Percentiles rank a stretch among this genome's conserved stretches.
Conservation (phyloP, 345 rosid species). For the Citrus maxima region DNA sequence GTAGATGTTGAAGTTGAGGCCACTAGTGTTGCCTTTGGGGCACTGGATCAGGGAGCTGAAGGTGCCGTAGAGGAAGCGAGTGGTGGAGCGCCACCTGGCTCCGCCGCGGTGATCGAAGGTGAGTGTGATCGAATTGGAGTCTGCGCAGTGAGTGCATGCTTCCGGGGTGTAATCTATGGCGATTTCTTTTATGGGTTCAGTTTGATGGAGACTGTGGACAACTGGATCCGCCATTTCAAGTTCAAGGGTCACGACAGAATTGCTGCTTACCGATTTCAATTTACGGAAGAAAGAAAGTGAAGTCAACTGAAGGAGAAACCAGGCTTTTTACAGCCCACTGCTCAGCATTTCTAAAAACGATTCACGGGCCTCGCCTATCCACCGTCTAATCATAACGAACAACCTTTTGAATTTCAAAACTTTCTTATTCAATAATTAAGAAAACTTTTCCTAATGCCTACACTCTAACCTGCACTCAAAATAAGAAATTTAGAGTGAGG, state of each 20-base stretch:
- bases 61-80: conserved; percentile 56
- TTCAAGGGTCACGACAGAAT: too few relatives aligned
- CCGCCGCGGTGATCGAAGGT: conserved; percentile 60
- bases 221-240: conserved; percentile 47
- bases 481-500: too few relatives aligned
- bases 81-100: conserved; percentile 59
- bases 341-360: too few relatives aligned
- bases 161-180: conserved; percentile 62
- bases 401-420: too few relatives aligned
- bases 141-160: conserved; percentile 49
- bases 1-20: conserved; percentile 64
- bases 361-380: too few relatives aligned
- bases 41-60: conserved; percentile 52
- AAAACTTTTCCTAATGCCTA: too few relatives aligned
- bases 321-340: too few relatives aligned
- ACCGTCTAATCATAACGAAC: too few relatives aligned
- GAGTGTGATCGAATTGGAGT: conserved; percentile 45
- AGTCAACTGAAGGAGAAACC: background rate
- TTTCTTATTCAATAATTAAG: too few relatives aligned
- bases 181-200: conserved; percentile 47
- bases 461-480: too few relatives aligned
- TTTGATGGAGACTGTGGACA: conserved; percentile 23
- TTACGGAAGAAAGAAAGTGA: background rate
- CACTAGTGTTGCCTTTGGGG: conserved; percentile 56
- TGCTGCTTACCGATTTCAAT: too few relatives aligned